These are phyloP conservation scores for Mortierella claussenii DNA, from an alignment of 192 early-diverging fungal species.

Conservation along the genomic window DNA sequence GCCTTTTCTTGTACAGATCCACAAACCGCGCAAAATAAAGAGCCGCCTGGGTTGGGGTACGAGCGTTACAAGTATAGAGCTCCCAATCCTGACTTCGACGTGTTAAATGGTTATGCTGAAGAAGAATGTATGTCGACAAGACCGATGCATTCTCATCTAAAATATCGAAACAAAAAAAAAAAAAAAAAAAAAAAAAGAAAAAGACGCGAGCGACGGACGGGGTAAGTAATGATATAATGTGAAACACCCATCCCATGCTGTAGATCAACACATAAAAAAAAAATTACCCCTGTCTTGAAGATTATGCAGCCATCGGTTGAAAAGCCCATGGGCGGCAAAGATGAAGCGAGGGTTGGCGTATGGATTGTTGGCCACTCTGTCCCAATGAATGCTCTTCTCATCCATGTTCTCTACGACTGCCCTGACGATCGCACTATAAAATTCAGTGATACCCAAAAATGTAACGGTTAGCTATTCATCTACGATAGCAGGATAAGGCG, in stretches of 20 bases:
- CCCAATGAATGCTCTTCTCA: slow-evolving; percentile 21
- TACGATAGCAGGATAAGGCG: too few species aligned
- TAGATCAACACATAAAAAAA: background rate
- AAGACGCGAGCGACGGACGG: background rate
- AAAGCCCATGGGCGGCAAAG: slow-evolving; percentile 18
- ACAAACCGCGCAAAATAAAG: slow-evolving; percentile 38
- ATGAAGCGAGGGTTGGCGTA: slow-evolving; percentile 14
- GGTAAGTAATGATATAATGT: background rate
- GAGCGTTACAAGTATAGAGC: slow-evolving; percentile 34
- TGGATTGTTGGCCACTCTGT: slow-evolving; percentile 27
- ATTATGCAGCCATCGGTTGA: slow-evolving; percentile 10
- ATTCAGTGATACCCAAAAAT: background rate
- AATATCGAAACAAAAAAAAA: background rate
- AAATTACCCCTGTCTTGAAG: slow-evolving; percentile 9
- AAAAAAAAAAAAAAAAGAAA: background rate
- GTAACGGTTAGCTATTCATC: too few species aligned
- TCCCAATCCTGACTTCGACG: slow-evolving; percentile 27
- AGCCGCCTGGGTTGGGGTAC: slow-evolving; percentile 32
- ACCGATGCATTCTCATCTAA: slow-evolving; percentile 4
- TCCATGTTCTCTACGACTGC: slow-evolving; percentile 4
- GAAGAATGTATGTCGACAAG: slow-evolving; percentile 19
- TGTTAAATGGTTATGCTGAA: slow-evolving; percentile 35
- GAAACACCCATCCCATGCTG: background rate
- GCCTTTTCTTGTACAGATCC: slow-evolving; percentile 36
- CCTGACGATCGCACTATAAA: background rate